These are phyloP conservation scores for Alternaria arbusti DNA, from an alignment of 2,329 filamentous ascomycete species.

Conservation along the genomic window DNA sequence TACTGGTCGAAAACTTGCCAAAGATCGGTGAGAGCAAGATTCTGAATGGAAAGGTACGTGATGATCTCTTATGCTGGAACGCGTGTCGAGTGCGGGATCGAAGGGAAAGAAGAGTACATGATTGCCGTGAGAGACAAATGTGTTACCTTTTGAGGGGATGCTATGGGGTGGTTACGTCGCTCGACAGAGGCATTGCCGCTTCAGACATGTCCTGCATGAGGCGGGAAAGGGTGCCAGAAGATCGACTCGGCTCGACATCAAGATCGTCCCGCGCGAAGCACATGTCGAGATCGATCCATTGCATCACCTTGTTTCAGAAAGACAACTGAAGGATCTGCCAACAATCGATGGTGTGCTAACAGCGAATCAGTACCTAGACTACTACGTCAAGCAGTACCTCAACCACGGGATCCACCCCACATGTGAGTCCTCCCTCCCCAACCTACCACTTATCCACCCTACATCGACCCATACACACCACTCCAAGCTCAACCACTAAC, in stretches of 20 bases:
- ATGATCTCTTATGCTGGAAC: conserved; percentile 6
- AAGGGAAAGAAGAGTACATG: background rate
- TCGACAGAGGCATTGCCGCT: background rate
- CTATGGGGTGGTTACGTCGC: background rate
- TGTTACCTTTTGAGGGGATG: background rate
- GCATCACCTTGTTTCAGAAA: conserved; percentile 9
- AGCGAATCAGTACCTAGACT: conserved; percentile 67
- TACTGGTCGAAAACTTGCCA: conserved; percentile 69
- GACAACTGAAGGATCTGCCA: background rate
- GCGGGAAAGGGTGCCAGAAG: background rate
- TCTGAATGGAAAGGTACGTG: conserved; percentile 65
- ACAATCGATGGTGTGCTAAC: conserved; percentile 20
- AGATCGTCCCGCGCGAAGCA: background rate
- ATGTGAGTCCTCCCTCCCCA: conserved; percentile 49
- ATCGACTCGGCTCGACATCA: conserved; percentile 1
- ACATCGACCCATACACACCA: background rate
- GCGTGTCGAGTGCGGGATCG: conserved; percentile 1
- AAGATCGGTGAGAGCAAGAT: conserved; percentile 64
- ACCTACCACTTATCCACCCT: background rate
- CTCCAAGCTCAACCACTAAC: background rate
- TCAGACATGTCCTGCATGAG: background rate
- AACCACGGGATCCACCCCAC: conserved; percentile 78
- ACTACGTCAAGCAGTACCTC: conserved; percentile 76
- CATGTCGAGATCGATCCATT: background rate
- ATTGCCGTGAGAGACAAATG: background rate